phyloP scores from a whole-genome alignment of 2,329 filamentous ascomycete genomes.

The Alternaria dauci region DNA sequence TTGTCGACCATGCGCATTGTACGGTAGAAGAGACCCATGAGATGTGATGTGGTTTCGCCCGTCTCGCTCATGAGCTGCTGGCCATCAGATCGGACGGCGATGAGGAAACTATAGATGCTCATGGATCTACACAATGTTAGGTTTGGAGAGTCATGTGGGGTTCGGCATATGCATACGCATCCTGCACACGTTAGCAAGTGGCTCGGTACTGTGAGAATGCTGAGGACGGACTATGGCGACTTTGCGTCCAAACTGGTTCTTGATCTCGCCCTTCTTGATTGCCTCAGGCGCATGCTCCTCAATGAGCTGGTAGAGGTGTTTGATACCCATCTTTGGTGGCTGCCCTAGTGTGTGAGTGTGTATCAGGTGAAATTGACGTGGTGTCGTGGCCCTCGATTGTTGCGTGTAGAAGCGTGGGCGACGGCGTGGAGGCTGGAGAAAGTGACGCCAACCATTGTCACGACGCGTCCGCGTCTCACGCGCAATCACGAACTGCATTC shows the following conservation, averaged over 20 bases:
- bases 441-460: conserved; percentile 30
- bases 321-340: conserved; percentile 49
- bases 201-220: background rate
- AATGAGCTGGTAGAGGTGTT: conserved; percentile 59
- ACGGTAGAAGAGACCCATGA: conserved; percentile 99
- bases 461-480: conserved; percentile 36
- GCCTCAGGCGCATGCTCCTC: conserved; percentile 90
- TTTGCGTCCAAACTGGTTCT: conserved; percentile 98
- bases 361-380: background rate
- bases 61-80: conserved; percentile 95
- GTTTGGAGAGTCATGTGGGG: background rate
- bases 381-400: background rate
- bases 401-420: conserved; percentile 13
- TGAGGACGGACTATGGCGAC: conserved; percentile 81
- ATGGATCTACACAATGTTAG: conserved; percentile 72
- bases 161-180: conserved; percentile 52
- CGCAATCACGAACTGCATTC: conserved; percentile 41
- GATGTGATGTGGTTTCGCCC: conserved; percentile 94
- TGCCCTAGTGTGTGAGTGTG: background rate
- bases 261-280: conserved; percentile 96
- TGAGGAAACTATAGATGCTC: conserved; percentile 99
- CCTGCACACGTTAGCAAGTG: conserved; percentile 47
- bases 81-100: conserved; percentile 95
- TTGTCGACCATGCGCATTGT: conserved; percentile 98
- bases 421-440: conserved; percentile 28